Conservation (phyloP, 148 eudicot species). For the Nepenthes mirabilis region DNA sequence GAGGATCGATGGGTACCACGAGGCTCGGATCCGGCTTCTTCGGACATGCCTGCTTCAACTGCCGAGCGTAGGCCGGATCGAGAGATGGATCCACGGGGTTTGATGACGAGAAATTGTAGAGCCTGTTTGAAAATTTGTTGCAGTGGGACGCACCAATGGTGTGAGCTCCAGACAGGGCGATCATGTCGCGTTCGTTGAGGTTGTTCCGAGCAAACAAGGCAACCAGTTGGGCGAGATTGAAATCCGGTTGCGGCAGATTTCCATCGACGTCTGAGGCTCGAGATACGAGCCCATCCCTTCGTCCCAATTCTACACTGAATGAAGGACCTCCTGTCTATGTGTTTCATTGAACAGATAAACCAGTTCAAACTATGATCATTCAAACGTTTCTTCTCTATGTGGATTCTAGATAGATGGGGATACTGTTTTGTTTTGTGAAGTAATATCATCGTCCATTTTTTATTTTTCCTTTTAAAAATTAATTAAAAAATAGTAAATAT, state of each 20-base stretch:
- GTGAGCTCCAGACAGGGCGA: constrained; percentile 51
- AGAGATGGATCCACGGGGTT: constrained; percentile 16
- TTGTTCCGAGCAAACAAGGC: constrained; percentile 29
- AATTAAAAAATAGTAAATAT: too few species aligned
- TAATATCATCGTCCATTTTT: too few species aligned
- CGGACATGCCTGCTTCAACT: constrained; percentile 20
- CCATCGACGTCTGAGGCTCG: constrained; percentile 40
- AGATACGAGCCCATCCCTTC: constrained; percentile 51
- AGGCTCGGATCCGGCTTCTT: constrained; percentile 14
- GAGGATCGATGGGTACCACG: constrained; percentile 36
- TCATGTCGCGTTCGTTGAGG: constrained; percentile 36
- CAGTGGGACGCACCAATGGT: constrained; percentile 36
- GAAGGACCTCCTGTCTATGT: constrained; percentile 50
- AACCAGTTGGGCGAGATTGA: constrained; percentile 25
- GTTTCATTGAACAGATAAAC: neutral
- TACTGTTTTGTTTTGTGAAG: too few species aligned
- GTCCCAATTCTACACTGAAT: constrained; percentile 50
- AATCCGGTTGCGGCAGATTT: constrained; percentile 32
- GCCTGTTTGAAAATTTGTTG: constrained; percentile 14
- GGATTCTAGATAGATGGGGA: neutral
- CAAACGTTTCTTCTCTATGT: neutral
- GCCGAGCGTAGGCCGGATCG: constrained; percentile 11
- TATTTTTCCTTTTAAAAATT: too few species aligned
- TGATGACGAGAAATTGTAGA: constrained; percentile 14
- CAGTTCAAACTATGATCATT: neutral